A percentile compares a stretch with the other conserved stretches of the same genome.
phyloP scores from a whole-genome alignment of 2,329 filamentous ascomycete genomes.

The Pestalotiopsis sp. region DNA sequence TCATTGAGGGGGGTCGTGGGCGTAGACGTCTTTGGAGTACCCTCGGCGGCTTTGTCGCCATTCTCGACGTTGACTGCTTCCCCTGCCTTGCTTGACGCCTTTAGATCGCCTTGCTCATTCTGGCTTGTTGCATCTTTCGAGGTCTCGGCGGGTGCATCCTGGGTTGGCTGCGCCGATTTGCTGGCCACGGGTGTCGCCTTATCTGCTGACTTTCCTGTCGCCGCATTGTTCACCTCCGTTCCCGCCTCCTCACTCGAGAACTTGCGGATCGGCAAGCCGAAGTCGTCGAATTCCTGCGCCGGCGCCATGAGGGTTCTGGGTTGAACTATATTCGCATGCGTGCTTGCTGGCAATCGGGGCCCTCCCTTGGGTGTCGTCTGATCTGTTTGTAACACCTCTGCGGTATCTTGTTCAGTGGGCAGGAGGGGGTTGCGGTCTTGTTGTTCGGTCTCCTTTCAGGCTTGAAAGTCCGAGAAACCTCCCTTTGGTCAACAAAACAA shows the following conservation, averaged over 20 bases:
- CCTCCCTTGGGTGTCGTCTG: not conserved
- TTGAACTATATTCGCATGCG: slow-evolving; percentile 27
- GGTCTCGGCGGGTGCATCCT: slow-evolving; percentile 10
- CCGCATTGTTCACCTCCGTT: slow-evolving; percentile 10
- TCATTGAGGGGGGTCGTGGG: slow-evolving; percentile 24
- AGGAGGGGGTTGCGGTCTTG: not conserved
- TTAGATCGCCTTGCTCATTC: slow-evolving; percentile 9
- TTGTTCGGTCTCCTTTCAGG: not conserved
- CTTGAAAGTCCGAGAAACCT: not conserved
- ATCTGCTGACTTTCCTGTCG: slow-evolving; percentile 14
- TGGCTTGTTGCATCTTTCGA: slow-evolving; percentile 13
- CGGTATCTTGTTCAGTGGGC: not conserved
- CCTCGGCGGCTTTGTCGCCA: slow-evolving; percentile 43
- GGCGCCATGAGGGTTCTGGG: slow-evolving; percentile 33
- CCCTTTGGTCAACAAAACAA: not conserved
- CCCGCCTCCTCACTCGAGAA: slow-evolving; percentile 36
- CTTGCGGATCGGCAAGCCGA: slow-evolving; percentile 67
- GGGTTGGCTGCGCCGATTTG: not conserved
- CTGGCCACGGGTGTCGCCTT: slow-evolving; percentile 11
- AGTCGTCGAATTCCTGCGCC: slow-evolving; percentile 65
- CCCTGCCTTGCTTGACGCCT: slow-evolving; percentile 21
- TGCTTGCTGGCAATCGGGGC: slow-evolving; percentile 19
- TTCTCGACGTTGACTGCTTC: slow-evolving; percentile 33
- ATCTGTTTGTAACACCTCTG: not conserved
- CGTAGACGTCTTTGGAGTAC: slow-evolving; percentile 35